phyloP scores from a whole-genome alignment of 1,284 basidiomycete species.

The Microbotryum violaceum region DNA sequence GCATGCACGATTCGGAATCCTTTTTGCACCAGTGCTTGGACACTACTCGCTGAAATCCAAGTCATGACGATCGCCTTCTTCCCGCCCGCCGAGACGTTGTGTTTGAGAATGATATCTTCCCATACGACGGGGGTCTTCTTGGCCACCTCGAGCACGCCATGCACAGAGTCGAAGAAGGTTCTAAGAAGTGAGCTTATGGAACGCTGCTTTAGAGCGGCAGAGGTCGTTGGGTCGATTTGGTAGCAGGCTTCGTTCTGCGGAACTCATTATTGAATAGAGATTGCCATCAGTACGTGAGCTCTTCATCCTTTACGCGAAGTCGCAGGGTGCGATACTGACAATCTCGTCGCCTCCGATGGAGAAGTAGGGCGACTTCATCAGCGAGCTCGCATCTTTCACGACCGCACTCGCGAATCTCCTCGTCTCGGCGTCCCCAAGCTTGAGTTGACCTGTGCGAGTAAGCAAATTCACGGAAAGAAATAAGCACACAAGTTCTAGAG shows the following conservation, averaged over 20 bases:
- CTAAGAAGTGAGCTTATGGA: slow-evolving; percentile 59
- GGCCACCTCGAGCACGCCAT: slow-evolving; percentile 44
- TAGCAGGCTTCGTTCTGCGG: slow-evolving; percentile 31
- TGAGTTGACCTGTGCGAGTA: slow-evolving; percentile 9
- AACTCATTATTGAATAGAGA: neutral
- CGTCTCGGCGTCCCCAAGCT: slow-evolving; percentile 1
- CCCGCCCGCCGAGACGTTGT: slow-evolving; percentile 51
- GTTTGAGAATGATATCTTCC: slow-evolving; percentile 64
- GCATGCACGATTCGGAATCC: slow-evolving; percentile 60
- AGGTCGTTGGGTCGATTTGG: slow-evolving; percentile 52
- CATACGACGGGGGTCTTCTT: slow-evolving; percentile 61
- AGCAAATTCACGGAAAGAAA: too few species aligned
- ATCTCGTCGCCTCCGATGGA: slow-evolving; percentile 78
- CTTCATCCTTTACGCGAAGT: neutral
- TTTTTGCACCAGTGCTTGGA: slow-evolving; percentile 52
- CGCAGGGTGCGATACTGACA: slow-evolving; percentile 45
- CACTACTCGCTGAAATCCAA: slow-evolving; percentile 62
- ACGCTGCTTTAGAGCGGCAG: slow-evolving; percentile 49
- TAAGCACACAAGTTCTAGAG: slow-evolving; percentile 42
- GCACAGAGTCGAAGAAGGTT: slow-evolving; percentile 54
- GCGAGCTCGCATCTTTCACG: slow-evolving; percentile 39
- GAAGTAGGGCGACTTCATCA: slow-evolving; percentile 57
- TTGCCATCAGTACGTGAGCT: neutral
- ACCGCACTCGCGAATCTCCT: slow-evolving; percentile 4
- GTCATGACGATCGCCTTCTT: slow-evolving; percentile 62